Evolutionary conservation across 371 early-diverging fungal genomes (phyloP).

Genomic region (Lichtheimia corymbifera): DNA sequence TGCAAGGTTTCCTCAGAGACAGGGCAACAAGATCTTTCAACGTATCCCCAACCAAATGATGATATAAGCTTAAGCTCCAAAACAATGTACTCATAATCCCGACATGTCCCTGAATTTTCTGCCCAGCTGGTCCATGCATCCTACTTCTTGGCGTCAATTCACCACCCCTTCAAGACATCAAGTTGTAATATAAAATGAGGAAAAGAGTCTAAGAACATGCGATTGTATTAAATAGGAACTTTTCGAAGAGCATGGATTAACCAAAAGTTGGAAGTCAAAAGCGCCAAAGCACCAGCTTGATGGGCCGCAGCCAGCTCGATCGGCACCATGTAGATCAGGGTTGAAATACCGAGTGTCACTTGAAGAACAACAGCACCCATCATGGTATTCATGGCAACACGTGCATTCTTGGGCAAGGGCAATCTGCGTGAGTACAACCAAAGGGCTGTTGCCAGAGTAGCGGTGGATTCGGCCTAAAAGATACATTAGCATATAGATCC

Average conservation of each 20-base stretch:
- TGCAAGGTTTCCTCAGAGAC: no score
- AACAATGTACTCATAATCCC: no score
- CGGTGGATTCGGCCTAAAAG: slow-evolving; percentile 78
- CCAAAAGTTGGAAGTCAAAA: slow-evolving; percentile 81
- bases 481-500: neutral
- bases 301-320: slow-evolving; percentile 93
- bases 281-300: slow-evolving; percentile 91
- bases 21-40: no score
- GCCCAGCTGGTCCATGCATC: no score
- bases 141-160: no score
- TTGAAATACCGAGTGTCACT: slow-evolving; percentile 88
- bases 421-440: slow-evolving; percentile 74
- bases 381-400: slow-evolving; percentile 71
- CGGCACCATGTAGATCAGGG: slow-evolving; percentile 92
- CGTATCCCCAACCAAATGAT: no score
- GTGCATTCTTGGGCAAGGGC: slow-evolving; percentile 69
- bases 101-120: no score
- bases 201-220: neutral
- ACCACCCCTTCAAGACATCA: no score
- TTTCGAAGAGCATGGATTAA: slow-evolving; percentile 78
- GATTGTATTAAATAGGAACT: slow-evolving; percentile 41
- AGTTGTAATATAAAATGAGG: neutral
- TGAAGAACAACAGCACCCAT: slow-evolving; percentile 77
- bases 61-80: no score
- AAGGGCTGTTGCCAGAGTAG: slow-evolving; percentile 67